Conservation (phyloP, 345 rosid species). For the Eucalyptus cladocalyx region DNA sequence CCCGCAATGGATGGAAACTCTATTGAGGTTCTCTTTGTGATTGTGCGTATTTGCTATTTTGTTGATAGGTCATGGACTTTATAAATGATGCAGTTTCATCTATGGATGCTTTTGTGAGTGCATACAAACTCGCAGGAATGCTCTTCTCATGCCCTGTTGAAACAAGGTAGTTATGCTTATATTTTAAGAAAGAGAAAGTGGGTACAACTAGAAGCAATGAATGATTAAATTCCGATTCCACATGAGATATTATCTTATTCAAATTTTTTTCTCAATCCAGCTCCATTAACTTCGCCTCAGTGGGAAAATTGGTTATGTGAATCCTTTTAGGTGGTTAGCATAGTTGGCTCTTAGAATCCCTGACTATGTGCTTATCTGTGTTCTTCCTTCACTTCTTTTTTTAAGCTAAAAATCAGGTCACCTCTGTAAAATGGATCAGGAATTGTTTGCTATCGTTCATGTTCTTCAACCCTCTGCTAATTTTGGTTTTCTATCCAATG, state of each 20-base stretch:
- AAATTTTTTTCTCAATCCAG: not conserved
- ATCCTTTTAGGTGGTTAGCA: not conserved
- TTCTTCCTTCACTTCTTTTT: not conserved
- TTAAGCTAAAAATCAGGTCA: not conserved
- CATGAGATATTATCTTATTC: not conserved
- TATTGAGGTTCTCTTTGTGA: not conserved
- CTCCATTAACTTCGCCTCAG: not conserved
- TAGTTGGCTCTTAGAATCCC: not conserved
- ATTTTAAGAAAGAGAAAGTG: not conserved
- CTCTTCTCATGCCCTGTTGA: conserved; percentile 61
- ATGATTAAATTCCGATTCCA: not conserved
- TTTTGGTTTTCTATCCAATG: not conserved
- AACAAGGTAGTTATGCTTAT: conserved; percentile 39
- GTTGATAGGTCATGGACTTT: conserved; percentile 83
- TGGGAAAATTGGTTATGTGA: not conserved
- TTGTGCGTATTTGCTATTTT: not conserved
- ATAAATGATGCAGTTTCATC: conserved; percentile 90
- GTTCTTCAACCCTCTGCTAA: not conserved
- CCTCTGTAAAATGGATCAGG: not conserved
- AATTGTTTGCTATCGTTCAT: not conserved
- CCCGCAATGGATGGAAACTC: not conserved
- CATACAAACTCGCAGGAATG: conserved; percentile 58
- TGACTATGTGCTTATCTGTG: not conserved
- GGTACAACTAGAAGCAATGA: not conserved
- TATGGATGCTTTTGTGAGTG: conserved; percentile 68